Conservation (phyloP, 495 filamentous ascomycete genomes). For the Penicillium waksmanii region DNA sequence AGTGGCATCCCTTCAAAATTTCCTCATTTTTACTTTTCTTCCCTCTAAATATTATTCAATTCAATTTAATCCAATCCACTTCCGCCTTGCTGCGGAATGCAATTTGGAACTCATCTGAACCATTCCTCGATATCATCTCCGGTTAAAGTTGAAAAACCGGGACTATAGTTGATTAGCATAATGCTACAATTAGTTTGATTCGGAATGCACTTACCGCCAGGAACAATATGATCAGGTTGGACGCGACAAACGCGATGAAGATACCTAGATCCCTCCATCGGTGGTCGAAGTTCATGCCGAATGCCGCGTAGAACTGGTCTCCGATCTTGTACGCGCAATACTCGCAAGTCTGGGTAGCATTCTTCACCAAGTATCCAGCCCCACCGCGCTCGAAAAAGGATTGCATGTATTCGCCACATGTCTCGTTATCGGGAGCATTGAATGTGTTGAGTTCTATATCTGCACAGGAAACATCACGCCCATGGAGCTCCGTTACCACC, state of each 20-base stretch:
- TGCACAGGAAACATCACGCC: slow-evolving; percentile 61
- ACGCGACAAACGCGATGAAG: slow-evolving; percentile 70
- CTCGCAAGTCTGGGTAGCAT: slow-evolving; percentile 64
- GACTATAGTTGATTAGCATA: slow-evolving; percentile 45
- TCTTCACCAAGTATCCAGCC: slow-evolving; percentile 64
- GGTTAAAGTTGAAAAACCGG: slow-evolving; percentile 68
- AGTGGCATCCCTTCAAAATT: no score
- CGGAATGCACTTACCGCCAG: slow-evolving; percentile 45
- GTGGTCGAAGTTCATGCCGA: slow-evolving; percentile 65
- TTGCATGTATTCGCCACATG: slow-evolving; percentile 75
- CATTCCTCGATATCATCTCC: slow-evolving; percentile 40
- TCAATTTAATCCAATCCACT: no score
- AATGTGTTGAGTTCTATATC: slow-evolving; percentile 63
- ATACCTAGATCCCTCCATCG: slow-evolving; percentile 84
- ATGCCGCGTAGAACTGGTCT: slow-evolving; percentile 72
- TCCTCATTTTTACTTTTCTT: no score
- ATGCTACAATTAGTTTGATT: not conserved
- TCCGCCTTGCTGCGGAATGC: no score
- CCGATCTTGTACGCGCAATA: slow-evolving; percentile 81
- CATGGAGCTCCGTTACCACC: slow-evolving; percentile 73
- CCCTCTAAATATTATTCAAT: no score
- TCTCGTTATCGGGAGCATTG: slow-evolving; percentile 59
- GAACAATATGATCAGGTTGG: slow-evolving; percentile 76
- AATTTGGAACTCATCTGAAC: no score
- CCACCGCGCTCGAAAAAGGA: slow-evolving; percentile 66